Evolutionary conservation across 2,329 filamentous ascomycete species (phyloP).

Genomic region (Botrytis byssoidea): DNA sequence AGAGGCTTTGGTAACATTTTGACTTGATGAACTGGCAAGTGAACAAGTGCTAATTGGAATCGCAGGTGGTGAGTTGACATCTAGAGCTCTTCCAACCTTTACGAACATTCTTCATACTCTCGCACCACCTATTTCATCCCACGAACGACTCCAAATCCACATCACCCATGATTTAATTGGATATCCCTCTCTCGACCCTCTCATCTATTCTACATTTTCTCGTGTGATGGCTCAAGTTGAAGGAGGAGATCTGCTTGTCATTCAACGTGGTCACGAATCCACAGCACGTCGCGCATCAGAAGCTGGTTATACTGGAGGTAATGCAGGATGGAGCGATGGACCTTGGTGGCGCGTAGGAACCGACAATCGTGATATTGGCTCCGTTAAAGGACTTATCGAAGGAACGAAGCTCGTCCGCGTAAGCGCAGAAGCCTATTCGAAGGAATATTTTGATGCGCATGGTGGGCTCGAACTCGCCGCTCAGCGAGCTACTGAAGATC

Average conservation of each 20-base stretch:
- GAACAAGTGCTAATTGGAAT: slow-evolving; percentile 22
- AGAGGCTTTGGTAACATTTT: slow-evolving; percentile 65
- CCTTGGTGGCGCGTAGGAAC: slow-evolving; percentile 88
- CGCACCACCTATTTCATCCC: slow-evolving; percentile 91
- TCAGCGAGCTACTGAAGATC: slow-evolving; percentile 71
- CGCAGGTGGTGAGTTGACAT: slow-evolving; percentile 79
- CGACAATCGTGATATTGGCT: slow-evolving; percentile 70
- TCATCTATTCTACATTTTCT: slow-evolving; percentile 88
- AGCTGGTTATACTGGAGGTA: slow-evolving; percentile 54
- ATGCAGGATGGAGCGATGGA: slow-evolving; percentile 82
- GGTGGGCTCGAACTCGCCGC: slow-evolving; percentile 81
- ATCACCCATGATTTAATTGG: slow-evolving; percentile 93
- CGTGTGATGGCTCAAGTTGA: slow-evolving; percentile 99
- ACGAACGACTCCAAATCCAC: slow-evolving; percentile 95
- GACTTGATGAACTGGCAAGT: slow-evolving; percentile 6
- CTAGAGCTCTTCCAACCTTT: slow-evolving; percentile 88
- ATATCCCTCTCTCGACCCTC: slow-evolving; percentile 89
- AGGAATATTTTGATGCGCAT: slow-evolving; percentile 75
- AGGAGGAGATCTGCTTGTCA: slow-evolving; percentile 88
- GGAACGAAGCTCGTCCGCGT: slow-evolving; percentile 90
- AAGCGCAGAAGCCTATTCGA: slow-evolving; percentile 82
- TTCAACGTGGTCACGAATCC: slow-evolving; percentile 89
- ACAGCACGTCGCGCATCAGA: slow-evolving; percentile 65
- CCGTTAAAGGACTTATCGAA: slow-evolving; percentile 77
- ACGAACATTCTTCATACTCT: slow-evolving; percentile 93